Base-by-base conservation (phyloP, 441 rosid genomes). In the Theobroma grandiflorum region DNA sequence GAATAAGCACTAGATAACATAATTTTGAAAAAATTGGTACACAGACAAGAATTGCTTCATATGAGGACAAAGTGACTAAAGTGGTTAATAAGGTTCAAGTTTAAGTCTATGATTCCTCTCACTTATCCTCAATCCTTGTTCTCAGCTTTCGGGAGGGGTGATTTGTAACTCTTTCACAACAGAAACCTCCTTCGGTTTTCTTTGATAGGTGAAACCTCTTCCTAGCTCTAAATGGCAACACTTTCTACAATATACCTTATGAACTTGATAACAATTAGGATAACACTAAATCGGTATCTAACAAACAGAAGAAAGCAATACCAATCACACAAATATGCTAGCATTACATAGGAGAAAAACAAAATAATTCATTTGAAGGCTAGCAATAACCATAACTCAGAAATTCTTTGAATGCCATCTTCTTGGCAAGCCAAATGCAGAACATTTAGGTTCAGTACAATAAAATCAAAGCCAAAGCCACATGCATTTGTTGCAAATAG, bases 371-470 rank as follows among this genome's bases (percentile, higher is more conserved):
- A 35, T 18, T 43, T 8, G 33, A 35, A 52, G 63, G 75, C 43
- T 63, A 52, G 8, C 15, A 4, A 72, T 50, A 71, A 71, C 49
- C 0, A 43, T n/a, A 20, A 15, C 15, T 50, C 59, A 49, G 59
- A 50, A 71, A 71, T 31, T 71, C 47, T 35, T 33, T 10, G 9
- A 52, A 35, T 33, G 62, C 52, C 47, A 35, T 53, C 16, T 16
- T 35, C 4, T 18, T 35, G 11, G 50, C 49, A 53, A 62, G 80
- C 67, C 47, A 55, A 53, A 52, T 37, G 1, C 31, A 74, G 58
- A 47, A 47, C 74, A 71, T 71, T 45, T 59, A 58, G 2, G 10
- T 76, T 69, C 47, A 76, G 77, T 57, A 74, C 59, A 70, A 67
- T 0, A 62, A 43, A 63, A 77, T 40, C 0, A 20, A 52, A 52